Evolutionary conservation across 2,329 filamentous ascomycete genomes (phyloP).

Genomic region (Monosporascus sp.): DNA sequence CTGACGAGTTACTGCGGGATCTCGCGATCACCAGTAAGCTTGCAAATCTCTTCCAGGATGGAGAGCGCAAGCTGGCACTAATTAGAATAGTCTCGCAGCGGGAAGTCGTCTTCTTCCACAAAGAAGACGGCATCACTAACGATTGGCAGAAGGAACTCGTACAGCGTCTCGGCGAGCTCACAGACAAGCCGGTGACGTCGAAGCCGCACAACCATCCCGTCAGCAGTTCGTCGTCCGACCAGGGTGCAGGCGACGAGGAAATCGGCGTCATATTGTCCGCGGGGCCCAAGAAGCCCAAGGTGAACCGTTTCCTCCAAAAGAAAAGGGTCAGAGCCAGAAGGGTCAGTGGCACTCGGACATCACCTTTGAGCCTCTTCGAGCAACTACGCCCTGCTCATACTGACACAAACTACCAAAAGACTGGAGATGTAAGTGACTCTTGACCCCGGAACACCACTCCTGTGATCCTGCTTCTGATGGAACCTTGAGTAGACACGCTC

Average conservation of each 20-base stretch:
- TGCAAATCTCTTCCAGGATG: background rate
- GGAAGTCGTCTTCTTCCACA: constrained; percentile 66
- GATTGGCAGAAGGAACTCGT: constrained; percentile 62
- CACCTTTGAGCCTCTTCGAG: constrained; percentile 48
- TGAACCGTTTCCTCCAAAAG: constrained; percentile 27
- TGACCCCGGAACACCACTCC: too few relatives aligned
- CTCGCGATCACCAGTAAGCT: constrained; percentile 59
- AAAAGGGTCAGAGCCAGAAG: constrained; percentile 40
- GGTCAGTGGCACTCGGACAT: constrained; percentile 51
- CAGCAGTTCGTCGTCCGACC: constrained; percentile 45
- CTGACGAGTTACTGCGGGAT: constrained; percentile 59
- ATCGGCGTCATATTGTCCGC: constrained; percentile 60
- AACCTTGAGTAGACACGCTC: constrained; percentile 31
- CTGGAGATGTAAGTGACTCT: constrained; percentile 30
- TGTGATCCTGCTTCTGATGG: too few relatives aligned
- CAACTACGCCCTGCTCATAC: constrained; percentile 48
- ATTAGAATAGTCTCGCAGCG: constrained; percentile 58
- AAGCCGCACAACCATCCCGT: constrained; percentile 58
- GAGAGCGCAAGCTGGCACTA: background rate
- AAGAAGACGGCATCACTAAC: constrained; percentile 55
- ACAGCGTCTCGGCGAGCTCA: constrained; percentile 52
- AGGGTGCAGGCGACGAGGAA: constrained; percentile 51
- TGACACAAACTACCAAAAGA: constrained; percentile 40
- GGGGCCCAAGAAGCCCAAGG: constrained; percentile 47
- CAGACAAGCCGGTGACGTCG: constrained; percentile 50